Conservation (phyloP, 768 basidiomycete genomes). For the Lactifluus pinguis region DNA sequence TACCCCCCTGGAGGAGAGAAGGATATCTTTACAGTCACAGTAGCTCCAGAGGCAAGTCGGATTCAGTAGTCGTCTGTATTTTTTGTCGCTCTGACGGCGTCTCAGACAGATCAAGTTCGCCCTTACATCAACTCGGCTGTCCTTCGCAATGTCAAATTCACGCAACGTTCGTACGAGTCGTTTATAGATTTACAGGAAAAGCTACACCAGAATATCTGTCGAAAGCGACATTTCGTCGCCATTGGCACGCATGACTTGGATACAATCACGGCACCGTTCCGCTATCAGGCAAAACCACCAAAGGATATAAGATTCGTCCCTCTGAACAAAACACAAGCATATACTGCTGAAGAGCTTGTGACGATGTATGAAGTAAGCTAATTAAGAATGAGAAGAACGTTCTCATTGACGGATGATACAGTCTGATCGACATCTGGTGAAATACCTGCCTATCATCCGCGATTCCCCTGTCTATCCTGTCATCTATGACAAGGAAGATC, state of each 20-base stretch:
- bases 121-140: slow-evolving; percentile 89
- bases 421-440: slow-evolving; percentile 87
- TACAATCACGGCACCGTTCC: slow-evolving; percentile 78
- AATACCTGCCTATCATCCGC: slow-evolving; percentile 86
- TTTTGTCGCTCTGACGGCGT: not conserved
- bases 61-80: not conserved
- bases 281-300: slow-evolving; percentile 74
- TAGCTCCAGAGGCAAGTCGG: slow-evolving; percentile 60
- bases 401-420: slow-evolving; percentile 26
- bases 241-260: slow-evolving; percentile 98
- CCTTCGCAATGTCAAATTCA: slow-evolving; percentile 85
- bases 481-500: slow-evolving; percentile 86
- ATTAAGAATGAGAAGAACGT: not conserved
- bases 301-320: slow-evolving; percentile 89
- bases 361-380: slow-evolving; percentile 74
- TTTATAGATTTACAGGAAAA: slow-evolving; percentile 99
- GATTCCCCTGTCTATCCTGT: slow-evolving; percentile 96
- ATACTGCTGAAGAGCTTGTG: slow-evolving; percentile 90
- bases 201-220: slow-evolving; percentile 91
- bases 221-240: slow-evolving; percentile 82
- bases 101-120: slow-evolving; percentile 70
- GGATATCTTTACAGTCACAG: slow-evolving; percentile 53
- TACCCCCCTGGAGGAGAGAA: slow-evolving; percentile 62
- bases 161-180: slow-evolving; percentile 79
- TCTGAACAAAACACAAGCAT: slow-evolving; percentile 66